These are phyloP conservation scores for Groenewaldozyma sp. DNA, from an alignment of 1,139 yeast species.

Conservation along the genomic window DNA sequence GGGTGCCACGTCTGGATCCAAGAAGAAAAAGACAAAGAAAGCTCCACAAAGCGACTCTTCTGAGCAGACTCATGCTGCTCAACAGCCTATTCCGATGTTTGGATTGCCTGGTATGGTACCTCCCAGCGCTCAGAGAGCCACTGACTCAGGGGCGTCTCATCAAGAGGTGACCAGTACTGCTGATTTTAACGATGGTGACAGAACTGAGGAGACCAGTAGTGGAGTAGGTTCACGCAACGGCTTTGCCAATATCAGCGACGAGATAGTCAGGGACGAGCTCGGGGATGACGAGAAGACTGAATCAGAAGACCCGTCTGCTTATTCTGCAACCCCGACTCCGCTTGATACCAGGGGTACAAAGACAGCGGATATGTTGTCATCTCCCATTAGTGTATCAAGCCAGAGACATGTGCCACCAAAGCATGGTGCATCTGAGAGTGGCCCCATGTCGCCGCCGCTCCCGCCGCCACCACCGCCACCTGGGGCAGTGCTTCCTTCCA, in stretches of 20 bases:
- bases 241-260: constrained; percentile 5
- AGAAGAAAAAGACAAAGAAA: constrained; percentile 23
- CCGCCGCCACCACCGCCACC: constrained; percentile 15
- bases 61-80: constrained; percentile 5
- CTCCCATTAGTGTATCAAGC: constrained; percentile 3
- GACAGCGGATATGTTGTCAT: constrained; percentile 1
- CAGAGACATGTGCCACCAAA: constrained; percentile 1
- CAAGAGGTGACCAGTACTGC: constrained; percentile 5
- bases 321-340: constrained; percentile 13
- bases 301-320: constrained; percentile 18
- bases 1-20: constrained; percentile 23
- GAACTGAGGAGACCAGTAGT: constrained; percentile 2
- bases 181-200: neutral
- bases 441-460: constrained; percentile 14
- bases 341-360: constrained; percentile 17
- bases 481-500: constrained; percentile 1
- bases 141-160: constrained; percentile 2
- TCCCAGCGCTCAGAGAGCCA: constrained; percentile 6
- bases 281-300: constrained; percentile 30
- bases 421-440: constrained; percentile 5
- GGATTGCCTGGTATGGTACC: constrained; percentile 30
- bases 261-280: constrained; percentile 10
- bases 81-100: constrained; percentile 40
- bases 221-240: neutral
- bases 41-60: constrained; percentile 4